These are phyloP conservation scores for Stylonectria norvegica DNA, from an alignment of 2,329 filamentous ascomycete species.

Conservation along the genomic window DNA sequence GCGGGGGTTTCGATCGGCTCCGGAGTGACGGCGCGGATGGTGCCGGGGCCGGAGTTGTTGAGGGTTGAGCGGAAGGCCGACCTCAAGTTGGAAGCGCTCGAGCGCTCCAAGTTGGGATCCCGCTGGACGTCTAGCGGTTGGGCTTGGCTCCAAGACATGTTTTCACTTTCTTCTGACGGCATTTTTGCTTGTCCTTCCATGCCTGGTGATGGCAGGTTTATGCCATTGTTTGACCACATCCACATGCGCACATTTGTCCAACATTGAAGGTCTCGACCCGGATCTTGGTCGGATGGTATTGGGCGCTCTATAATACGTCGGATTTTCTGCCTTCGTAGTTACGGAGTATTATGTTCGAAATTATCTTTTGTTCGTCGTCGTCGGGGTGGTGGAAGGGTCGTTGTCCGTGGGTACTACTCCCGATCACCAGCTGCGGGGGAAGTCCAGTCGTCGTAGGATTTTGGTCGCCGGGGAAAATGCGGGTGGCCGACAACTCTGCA, in stretches of 20 bases:
- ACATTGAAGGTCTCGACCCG: constrained; percentile 27
- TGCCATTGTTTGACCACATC: constrained; percentile 41
- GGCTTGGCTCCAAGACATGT: constrained; percentile 33
- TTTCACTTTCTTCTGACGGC: constrained; percentile 36
- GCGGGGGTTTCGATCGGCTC: constrained; percentile 44
- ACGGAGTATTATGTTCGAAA: background rate
- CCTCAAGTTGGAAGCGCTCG: constrained; percentile 34
- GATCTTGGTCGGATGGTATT: background rate
- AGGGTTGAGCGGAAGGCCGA: constrained; percentile 33
- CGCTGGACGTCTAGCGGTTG: constrained; percentile 29
- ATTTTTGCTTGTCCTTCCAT: constrained; percentile 43
- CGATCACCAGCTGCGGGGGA: constrained; percentile 1
- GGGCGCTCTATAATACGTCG: too few species aligned
- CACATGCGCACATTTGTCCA: constrained; percentile 33
- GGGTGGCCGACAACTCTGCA: too few species aligned
- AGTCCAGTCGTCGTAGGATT: background rate
- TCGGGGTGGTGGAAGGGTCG: background rate
- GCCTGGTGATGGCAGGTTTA: constrained; percentile 43
- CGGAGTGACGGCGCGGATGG: constrained; percentile 65
- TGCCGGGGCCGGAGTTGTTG: constrained; percentile 41
- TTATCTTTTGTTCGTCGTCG: background rate
- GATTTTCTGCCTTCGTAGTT: background rate
- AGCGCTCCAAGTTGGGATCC: constrained; percentile 33
- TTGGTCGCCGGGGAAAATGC: background rate
- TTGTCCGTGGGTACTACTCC: background rate